A percentile compares a stretch with the other conserved stretches of the same genome.
Evolutionary conservation across 305 asterid genomes (phyloP).

Genomic region (Euphrasia arctica): DNA sequence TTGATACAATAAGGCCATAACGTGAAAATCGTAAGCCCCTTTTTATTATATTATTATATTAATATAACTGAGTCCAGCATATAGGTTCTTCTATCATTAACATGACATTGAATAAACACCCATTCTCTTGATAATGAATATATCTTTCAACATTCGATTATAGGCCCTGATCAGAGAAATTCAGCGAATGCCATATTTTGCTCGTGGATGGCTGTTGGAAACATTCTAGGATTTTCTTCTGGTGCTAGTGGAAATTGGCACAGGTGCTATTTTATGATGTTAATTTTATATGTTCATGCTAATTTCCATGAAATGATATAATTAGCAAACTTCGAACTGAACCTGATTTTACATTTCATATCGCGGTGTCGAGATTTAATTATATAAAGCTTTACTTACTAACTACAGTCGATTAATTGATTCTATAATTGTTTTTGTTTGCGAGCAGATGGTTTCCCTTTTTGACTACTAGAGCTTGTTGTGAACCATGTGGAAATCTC

Average conservation of each 20-base stretch:
- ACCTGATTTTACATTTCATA: conserved; percentile 10
- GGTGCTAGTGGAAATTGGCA: conserved; percentile 99
- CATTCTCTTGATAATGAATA: conserved; percentile 14
- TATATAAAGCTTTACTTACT: conserved; percentile 17
- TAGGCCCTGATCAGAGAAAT: conserved; percentile 98
- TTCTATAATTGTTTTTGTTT: conserved; percentile 19
- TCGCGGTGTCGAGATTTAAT: conserved; percentile 13
- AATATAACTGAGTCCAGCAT: conserved; percentile 10
- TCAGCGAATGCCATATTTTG: conserved; percentile 94
- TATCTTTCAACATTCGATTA: conserved; percentile 23
- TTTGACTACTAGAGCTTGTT: conserved; percentile 89
- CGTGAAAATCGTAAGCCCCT: conserved; percentile 10
- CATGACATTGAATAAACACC: conserved; percentile 13
- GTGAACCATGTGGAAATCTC: conserved; percentile 98
- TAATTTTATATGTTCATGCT: conserved; percentile 1
- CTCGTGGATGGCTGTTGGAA: conserved; percentile 99
- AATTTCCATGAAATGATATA: conserved; percentile 15
- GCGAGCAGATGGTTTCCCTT: conserved; percentile 94
- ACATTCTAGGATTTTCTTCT: conserved; percentile 95
- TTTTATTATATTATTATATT: not conserved
- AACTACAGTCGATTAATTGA: conserved; percentile 16
- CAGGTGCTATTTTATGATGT: conserved; percentile 51
- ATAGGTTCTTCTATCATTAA: conserved; percentile 8
- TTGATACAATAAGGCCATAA: not conserved
- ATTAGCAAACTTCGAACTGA: conserved; percentile 9